Evolutionary conservation across 2,329 filamentous ascomycete species (phyloP).

Genomic region (Fusarium oxysporum): DNA sequence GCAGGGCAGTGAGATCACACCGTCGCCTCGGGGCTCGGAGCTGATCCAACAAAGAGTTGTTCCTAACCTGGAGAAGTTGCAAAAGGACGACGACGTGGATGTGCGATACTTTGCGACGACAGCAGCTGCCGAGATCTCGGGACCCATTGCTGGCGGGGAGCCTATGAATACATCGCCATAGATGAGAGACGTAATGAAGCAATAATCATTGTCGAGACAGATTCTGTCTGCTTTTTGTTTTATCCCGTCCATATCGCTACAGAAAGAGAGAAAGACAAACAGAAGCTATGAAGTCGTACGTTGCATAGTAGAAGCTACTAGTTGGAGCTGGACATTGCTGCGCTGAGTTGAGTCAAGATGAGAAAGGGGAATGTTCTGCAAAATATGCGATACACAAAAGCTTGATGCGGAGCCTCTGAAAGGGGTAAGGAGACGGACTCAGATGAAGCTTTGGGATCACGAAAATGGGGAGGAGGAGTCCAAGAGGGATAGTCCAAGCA

Average conservation of each 20-base stretch:
- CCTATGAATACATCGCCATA: constrained; percentile 76
- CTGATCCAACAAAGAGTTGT: constrained; percentile 88
- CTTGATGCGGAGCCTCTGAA: constrained; percentile 10
- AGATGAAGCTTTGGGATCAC: constrained; percentile 7
- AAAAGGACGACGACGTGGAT: constrained; percentile 97
- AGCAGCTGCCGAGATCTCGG: constrained; percentile 73
- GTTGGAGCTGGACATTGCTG: constrained; percentile 22
- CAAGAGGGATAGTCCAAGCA: constrained; percentile 25
- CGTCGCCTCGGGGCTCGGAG: constrained; percentile 79
- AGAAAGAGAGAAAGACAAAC: constrained; percentile 26
- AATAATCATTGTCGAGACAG: constrained; percentile 60
- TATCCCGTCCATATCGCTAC: constrained; percentile 34
- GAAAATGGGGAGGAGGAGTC: constrained; percentile 1
- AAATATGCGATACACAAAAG: constrained; percentile 19
- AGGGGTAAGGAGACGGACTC: neutral
- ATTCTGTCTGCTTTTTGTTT: constrained; percentile 36
- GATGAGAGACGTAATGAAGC: constrained; percentile 64
- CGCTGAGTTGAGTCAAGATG: neutral
- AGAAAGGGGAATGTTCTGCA: constrained; percentile 12
- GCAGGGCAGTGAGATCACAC: constrained; percentile 69
- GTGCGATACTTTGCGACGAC: constrained; percentile 98
- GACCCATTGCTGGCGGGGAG: constrained; percentile 61
- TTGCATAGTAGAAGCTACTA: constrained; percentile 43
- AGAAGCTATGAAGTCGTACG: constrained; percentile 32
- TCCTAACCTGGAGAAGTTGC: constrained; percentile 92